Evolutionary conservation across 768 basidiomycete genomes (phyloP).

Genomic region (Psilocybe tampanensis): DNA sequence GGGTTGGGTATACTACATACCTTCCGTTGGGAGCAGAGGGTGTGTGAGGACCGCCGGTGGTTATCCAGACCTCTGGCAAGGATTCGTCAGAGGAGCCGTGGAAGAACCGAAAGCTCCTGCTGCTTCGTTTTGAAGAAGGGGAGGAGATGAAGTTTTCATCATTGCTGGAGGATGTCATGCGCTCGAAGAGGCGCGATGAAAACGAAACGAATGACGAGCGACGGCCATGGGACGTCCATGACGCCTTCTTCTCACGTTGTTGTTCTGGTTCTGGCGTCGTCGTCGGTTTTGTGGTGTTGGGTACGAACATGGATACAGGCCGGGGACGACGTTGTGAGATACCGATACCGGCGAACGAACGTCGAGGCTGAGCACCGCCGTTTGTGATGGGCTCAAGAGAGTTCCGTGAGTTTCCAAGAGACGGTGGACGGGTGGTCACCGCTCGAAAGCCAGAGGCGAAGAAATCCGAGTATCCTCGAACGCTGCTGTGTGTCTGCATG

Average conservation of each 20-base stretch:
- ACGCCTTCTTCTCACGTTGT: conserved; percentile 7
- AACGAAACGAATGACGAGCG: conserved; percentile 37
- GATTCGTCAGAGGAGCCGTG: conserved; percentile 16
- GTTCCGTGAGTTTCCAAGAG: conserved; percentile 8
- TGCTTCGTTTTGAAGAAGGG: conserved; percentile 17
- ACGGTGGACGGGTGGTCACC: conserved; percentile 27
- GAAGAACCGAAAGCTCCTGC: conserved; percentile 18
- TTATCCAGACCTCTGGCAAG: conserved; percentile 34
- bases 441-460: conserved; percentile 49
- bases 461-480: conserved; percentile 46
- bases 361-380: conserved; percentile 7
- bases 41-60: conserved; percentile 31
- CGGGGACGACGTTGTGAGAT: conserved; percentile 26
- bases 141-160: conserved; percentile 25
- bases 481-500: conserved; percentile 15
- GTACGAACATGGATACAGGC: conserved; percentile 31
- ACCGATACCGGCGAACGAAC: conserved; percentile 15
- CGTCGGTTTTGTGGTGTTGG: not conserved
- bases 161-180: conserved; percentile 21
- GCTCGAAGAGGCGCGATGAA: conserved; percentile 37
- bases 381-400: conserved; percentile 4
- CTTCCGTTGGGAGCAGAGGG: conserved; percentile 26
- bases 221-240: conserved; percentile 17
- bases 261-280: conserved; percentile 10
- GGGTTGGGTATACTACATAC: no score